A percentile compares a stretch with the other conserved stretches of the same genome.
phyloP scores from a whole-genome alignment of 2,329 filamentous ascomycete species.

The Nemania bipapillata region DNA sequence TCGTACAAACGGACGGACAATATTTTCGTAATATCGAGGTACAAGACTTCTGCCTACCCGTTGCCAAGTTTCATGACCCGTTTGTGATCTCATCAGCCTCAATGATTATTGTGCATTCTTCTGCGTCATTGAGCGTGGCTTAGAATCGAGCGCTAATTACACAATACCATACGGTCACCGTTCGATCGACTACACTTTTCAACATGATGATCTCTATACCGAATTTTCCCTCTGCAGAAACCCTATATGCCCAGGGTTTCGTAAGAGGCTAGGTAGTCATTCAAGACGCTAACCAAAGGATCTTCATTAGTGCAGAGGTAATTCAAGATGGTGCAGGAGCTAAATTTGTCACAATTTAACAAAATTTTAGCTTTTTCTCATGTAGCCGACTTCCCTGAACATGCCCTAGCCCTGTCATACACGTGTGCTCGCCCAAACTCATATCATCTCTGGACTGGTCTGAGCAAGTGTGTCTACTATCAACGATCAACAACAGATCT shows the following conservation, averaged over 20 bases:
- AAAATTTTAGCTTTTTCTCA: conserved; percentile 9
- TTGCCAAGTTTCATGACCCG: conserved; percentile 7
- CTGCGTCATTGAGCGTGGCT: conserved; percentile 7
- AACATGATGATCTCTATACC: too few species aligned
- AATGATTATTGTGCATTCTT: background rate
- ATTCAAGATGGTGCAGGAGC: background rate
- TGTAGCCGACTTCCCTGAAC: conserved; percentile 10
- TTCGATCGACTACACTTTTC: too few species aligned
- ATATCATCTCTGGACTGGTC: background rate
- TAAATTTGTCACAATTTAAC: conserved; percentile 28
- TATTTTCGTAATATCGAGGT: background rate
- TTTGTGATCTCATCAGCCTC: conserved; percentile 13
- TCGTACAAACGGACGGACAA: background rate
- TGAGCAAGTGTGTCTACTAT: background rate
- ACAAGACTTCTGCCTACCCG: background rate
- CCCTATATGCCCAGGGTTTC: too few species aligned
- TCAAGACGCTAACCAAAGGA: conserved; percentile 33
- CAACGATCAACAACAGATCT: conserved; percentile 7
- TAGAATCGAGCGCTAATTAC: background rate
- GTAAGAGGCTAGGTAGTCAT: too few species aligned
- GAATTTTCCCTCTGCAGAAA: too few species aligned
- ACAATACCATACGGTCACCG: too few species aligned
- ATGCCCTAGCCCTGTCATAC: conserved; percentile 12
- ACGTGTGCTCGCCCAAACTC: background rate
- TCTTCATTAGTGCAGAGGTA: conserved; percentile 22